Percentiles rank a stretch among this genome's conserved stretches.
Evolutionary conservation across 106 monocot species (phyloP).

Genomic region (Allium sativum): DNA sequence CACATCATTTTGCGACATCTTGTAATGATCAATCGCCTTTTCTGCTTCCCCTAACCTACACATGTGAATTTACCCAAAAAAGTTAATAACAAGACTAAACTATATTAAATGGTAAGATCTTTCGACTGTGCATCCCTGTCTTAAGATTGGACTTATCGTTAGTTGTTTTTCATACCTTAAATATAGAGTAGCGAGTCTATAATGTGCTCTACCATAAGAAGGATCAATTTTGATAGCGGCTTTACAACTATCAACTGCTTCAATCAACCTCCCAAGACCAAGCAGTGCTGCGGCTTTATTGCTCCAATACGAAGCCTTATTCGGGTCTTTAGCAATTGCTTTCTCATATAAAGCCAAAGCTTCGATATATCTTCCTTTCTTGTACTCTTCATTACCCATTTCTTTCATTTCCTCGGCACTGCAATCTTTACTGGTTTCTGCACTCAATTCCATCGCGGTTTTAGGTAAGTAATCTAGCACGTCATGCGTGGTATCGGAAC

Average conservation of each 20-base stretch:
- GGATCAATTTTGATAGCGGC: constrained; percentile 50
- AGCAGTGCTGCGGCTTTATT: constrained; percentile 52
- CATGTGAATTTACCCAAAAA: background rate
- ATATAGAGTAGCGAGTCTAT: constrained; percentile 36
- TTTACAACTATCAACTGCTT: constrained; percentile 35
- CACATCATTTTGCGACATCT: constrained; percentile 21
- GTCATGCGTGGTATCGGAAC: constrained; percentile 12
- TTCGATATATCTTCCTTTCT: constrained; percentile 34
- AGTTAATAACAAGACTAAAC: too few species aligned
- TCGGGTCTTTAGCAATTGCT: constrained; percentile 31
- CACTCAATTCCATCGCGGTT: constrained; percentile 18
- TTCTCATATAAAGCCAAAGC: constrained; percentile 39
- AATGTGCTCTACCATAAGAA: constrained; percentile 37
- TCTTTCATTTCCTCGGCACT: constrained; percentile 48
- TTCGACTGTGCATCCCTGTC: too few species aligned
- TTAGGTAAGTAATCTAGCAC: constrained; percentile 30
- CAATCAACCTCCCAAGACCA: constrained; percentile 34
- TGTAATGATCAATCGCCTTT: constrained; percentile 35
- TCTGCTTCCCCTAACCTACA: constrained; percentile 38
- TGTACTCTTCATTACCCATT: constrained; percentile 64
- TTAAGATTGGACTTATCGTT: too few species aligned
- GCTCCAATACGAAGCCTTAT: constrained; percentile 46
- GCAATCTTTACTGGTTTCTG: background rate
- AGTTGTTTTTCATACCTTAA: constrained; percentile 24
- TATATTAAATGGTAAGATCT: too few species aligned